These are phyloP conservation scores for Diaporthe sp. DNA, from an alignment of 2,329 filamentous ascomycete species.

Conservation along the genomic window DNA sequence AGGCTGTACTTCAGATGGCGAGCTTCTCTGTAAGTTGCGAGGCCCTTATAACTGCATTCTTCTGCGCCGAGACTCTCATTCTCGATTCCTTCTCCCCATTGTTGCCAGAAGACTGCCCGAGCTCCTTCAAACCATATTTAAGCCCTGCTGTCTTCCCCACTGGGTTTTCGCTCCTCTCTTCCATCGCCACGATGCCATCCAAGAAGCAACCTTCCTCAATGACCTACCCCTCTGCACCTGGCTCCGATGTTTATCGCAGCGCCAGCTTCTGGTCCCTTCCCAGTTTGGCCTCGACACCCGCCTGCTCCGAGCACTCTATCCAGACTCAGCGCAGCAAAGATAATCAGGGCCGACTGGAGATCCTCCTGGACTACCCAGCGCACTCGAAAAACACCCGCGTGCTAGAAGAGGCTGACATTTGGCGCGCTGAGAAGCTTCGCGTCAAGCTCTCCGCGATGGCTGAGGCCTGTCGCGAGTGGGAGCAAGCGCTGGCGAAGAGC, in stretches of 20 bases:
- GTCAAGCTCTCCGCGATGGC: conserved; percentile 16
- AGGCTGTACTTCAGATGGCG: not conserved
- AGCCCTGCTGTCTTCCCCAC: not conserved
- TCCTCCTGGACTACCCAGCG: not conserved
- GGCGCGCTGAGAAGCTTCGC: not conserved
- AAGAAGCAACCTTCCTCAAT: not conserved
- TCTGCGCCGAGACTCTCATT: not conserved
- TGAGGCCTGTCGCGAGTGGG: conserved; percentile 7
- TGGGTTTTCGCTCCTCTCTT: not conserved
- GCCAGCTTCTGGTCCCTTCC: conserved; percentile 26
- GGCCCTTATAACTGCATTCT: not conserved
- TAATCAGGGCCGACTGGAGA: not conserved
- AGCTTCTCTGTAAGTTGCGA: not conserved
- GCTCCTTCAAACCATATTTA: not conserved
- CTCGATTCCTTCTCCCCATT: not conserved
- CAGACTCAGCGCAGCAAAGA: conserved; percentile 13
- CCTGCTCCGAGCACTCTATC: conserved; percentile 13
- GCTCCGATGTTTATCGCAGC: conserved; percentile 20
- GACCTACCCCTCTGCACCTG: conserved; percentile 22
- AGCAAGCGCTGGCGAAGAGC: not conserved
- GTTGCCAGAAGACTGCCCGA: not conserved
- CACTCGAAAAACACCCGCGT: not conserved
- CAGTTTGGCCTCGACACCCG: conserved; percentile 7
- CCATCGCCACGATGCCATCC: not conserved
- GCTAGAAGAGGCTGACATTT: conserved; percentile 3